phyloP scores from a whole-genome alignment of 75 land plant genomes.

The Pinus albicaulis region DNA sequence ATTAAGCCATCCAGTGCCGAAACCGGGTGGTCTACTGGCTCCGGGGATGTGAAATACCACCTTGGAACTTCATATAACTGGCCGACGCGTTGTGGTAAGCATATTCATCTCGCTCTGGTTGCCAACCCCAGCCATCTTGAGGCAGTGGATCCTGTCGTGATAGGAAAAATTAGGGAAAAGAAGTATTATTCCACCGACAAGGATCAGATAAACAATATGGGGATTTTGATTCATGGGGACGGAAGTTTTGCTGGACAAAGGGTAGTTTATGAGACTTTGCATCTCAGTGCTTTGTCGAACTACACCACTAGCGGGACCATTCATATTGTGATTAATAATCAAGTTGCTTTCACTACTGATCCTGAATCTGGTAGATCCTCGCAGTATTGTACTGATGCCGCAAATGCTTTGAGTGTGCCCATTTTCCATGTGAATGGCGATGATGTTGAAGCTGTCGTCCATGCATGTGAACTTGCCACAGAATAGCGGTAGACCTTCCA shows the following conservation, averaged over 20 bases:
- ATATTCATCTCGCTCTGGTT: slow-evolving; percentile 84
- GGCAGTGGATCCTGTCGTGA: slow-evolving; percentile 92
- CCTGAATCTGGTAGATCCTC: too few species aligned
- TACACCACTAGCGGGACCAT: too few species aligned
- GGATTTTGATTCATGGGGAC: slow-evolving; percentile 87
- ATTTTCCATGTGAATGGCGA: too few species aligned
- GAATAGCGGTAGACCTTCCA: too few species aligned
- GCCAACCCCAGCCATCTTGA: slow-evolving; percentile 98
- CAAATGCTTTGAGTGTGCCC: too few species aligned
- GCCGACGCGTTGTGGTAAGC: slow-evolving; percentile 88
- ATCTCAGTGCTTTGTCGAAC: too few species aligned
- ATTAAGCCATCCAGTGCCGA: slow-evolving; percentile 54
- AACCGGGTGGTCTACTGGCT: slow-evolving; percentile 83
- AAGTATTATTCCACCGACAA: slow-evolving; percentile 81
- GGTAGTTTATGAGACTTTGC: slow-evolving; percentile 97
- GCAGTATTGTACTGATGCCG: too few species aligned
- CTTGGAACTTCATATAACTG: slow-evolving; percentile 96
- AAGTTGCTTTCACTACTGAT: too few species aligned
- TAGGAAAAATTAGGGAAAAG: slow-evolving; percentile 95
- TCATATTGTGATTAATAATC: too few species aligned
- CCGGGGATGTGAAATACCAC: slow-evolving; percentile 97
- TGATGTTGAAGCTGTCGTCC: too few species aligned
- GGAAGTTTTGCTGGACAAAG: slow-evolving; percentile 98
- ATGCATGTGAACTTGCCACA: too few species aligned
- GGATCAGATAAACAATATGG: slow-evolving; percentile 75